Evolutionary conservation across 139 green algal species (phyloP).

Genomic region (Tetradesmus obliquus): DNA sequence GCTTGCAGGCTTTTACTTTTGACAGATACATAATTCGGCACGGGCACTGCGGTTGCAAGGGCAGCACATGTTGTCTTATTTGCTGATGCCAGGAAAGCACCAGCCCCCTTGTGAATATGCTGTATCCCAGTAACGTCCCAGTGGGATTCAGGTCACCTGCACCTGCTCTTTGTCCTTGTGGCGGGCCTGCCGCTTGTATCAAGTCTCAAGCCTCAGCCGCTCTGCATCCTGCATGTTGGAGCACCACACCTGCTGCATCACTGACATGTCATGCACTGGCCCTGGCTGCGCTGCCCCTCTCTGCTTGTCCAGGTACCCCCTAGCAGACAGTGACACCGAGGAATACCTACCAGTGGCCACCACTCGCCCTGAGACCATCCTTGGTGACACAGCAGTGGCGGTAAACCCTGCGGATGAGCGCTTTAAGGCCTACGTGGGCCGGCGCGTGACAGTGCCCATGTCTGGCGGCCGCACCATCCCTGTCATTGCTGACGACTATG

Average conservation of each 20-base stretch:
- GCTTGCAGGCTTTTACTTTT: too few species aligned
- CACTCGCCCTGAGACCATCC: slow-evolving; percentile 96
- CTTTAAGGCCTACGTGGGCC: slow-evolving; percentile 71
- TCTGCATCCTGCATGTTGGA: background rate
- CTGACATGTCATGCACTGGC: too few species aligned
- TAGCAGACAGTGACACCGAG: slow-evolving; percentile 56
- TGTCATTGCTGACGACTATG: slow-evolving; percentile 95
- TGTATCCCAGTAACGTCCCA: too few species aligned
- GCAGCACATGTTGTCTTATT: too few species aligned
- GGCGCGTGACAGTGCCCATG: slow-evolving; percentile 56
- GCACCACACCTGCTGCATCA: background rate
- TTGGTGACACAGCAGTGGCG: slow-evolving; percentile 97
- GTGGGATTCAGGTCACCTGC: too few species aligned
- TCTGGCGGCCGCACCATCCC: slow-evolving; percentile 79
- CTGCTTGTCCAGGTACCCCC: slow-evolving; percentile 66
- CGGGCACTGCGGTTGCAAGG: too few species aligned
- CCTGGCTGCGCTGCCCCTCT: background rate
- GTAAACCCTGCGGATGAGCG: slow-evolving; percentile 95
- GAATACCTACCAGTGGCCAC: slow-evolving; percentile 90
- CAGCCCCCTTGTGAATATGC: too few species aligned
- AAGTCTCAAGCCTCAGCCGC: background rate
- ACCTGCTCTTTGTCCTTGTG: too few species aligned
- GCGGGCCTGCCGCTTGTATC: too few species aligned
- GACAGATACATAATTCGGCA: too few species aligned
- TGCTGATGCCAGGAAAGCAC: too few species aligned